Evolutionary conservation across 176 grass and related monocot species (phyloP), one percentile per base, ranked within the genome.

Genomic region (Ensete ventricosum): DNA sequence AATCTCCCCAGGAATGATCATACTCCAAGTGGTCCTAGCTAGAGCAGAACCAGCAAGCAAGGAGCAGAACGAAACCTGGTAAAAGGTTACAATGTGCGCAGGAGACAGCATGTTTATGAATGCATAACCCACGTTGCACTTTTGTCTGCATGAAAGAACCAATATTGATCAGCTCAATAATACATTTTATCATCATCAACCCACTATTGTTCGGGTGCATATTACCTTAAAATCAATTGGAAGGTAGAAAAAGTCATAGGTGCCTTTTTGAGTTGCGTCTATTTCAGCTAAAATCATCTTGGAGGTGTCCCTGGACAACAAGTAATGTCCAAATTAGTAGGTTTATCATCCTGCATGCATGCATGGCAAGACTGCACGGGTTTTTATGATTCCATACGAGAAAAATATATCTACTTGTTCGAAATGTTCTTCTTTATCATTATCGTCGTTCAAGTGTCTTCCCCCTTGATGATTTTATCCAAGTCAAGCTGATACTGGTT

Each of bases 351-450:
- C 23, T 51, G 73, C 7, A n/a, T 23, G 22, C 22, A 53, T 11
- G 21, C 54, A 54, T n/a, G 50, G n/a, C 20, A 75, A 27, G 29
- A 34, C 29, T 21, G 53, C 16, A 57, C 11, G 11, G 17, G 3
- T 24, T 13, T 53, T 2, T 50, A 1, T 52, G 34, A 63, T 43
- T 14, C 29, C 52, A 60, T 76, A 43, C 43, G 68, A 51, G 29
- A 34, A 34, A 34, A 34, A 34, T 3, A 65, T 26, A 55, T 26
- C 9, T 64, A 77, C 75, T 77, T 77, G 16, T 77, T 65, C 64
- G 75, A 82, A 57, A 88, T 88, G 75, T 84, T 84, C 52, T 84
- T 84, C 52, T 84, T 88, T 75, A 88, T 88, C 86, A 88, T 84
- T 60, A 88, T 66, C 49, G 86, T 88, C 29, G 86, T 84, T 16